Conservation (phyloP, 306 rosid genomes). For the Heteromeles arbutifolia region DNA sequence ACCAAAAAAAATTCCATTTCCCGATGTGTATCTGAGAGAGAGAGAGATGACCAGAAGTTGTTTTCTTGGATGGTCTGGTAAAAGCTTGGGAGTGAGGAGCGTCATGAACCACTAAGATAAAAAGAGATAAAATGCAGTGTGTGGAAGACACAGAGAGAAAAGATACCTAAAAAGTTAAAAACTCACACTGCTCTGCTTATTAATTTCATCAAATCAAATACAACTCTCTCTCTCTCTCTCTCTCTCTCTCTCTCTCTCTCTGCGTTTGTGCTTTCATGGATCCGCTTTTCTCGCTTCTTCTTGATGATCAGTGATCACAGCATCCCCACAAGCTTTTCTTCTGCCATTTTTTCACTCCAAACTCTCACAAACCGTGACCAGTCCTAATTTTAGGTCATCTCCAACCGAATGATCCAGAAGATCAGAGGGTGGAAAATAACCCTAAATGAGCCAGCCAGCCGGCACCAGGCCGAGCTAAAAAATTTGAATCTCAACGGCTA, state of each 20-base stretch:
- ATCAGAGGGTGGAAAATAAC: no score
- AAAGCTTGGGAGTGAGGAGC: conserved; percentile 86
- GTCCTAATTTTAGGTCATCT: no score
- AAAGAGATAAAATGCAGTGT: neutral
- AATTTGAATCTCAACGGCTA: no score
- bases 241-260: neutral
- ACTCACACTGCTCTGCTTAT: neutral
- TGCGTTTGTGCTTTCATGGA: conserved; percentile 52
- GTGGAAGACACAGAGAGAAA: neutral
- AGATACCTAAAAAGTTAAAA: neutral
- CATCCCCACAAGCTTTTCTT: conserved; percentile 12
- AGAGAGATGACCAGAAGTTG: conserved; percentile 18
- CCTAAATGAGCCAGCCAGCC: no score
- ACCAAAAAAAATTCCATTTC: conserved; percentile 27
- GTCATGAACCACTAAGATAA: conserved; percentile 17
- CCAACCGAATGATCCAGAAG: no score
- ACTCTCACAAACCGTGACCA: neutral
- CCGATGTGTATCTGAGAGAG: conserved; percentile 18
- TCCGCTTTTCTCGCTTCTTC: conserved; percentile 68
- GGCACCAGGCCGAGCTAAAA: no score
- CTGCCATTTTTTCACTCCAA: neutral
- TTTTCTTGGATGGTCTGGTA: conserved; percentile 32
- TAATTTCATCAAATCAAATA: conserved; percentile 34
- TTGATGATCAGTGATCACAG: conserved; percentile 14
- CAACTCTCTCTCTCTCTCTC: neutral